Evolutionary conservation across 148 eudicot genomes (phyloP), one percentile per base, ranked within the genome.

Genomic region (Rhododendron simsii): DNA sequence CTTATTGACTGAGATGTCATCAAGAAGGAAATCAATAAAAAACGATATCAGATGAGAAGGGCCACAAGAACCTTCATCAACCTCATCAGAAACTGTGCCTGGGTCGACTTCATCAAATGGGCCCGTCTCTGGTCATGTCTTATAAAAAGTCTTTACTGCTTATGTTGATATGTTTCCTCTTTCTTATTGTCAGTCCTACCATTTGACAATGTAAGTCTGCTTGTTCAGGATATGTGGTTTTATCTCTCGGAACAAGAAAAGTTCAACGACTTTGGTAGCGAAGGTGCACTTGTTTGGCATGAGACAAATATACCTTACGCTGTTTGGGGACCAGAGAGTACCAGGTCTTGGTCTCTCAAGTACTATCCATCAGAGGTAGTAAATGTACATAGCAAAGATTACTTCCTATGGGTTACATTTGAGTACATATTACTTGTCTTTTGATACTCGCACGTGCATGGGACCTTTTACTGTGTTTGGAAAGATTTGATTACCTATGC

Each of bases 271-370:
- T 97, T 95, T 82, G 92, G 95, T 73, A 93, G 88, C 44, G 99
- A 95, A 89, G 89, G 87, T 80, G 95, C 99, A 82, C 99, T 97
- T 86, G 82, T 97, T 59, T 97, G 99, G 99, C 98, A 97, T 83
- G 99, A 97, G 94, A 89, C 98, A 77, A 95, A 93, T 87, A 94
- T 97, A 86, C 98, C 99, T 65, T 97, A 95, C 88, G 99, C 99
- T 71, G 94, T 91, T 39, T 97, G 99, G 99, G 92, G 89, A 59
- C 93, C 98, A 47, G 95, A 93, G 86, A 95, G 98, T 89, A 93
- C 95, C 78, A 91, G 99, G 86, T 84, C 93, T 67, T 81, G 93
- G 59, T 97, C 98, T 80, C 82, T 93, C 86, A 93, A 89, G 84
- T 95, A 95, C 90, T 81, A 92, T 88, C 98, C 98, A 51, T 92